Conservation (phyloP, 257 asterid genomes). For the Paulownia fortunei region DNA sequence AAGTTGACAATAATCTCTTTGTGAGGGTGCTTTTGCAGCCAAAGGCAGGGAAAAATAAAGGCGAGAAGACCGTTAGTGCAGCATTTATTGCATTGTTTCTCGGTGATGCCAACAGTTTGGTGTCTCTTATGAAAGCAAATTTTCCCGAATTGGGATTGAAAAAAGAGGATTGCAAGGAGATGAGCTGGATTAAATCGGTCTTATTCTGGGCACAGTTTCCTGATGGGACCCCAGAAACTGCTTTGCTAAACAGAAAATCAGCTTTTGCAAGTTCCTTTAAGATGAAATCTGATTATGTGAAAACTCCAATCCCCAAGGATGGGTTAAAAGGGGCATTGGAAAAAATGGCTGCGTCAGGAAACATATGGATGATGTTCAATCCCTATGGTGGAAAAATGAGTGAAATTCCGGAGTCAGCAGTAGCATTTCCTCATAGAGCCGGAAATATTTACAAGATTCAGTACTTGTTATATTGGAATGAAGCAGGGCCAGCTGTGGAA, state of each 20-base stretch:
- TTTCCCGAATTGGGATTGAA: slow-evolving; percentile 17
- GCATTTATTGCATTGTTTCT: slow-evolving; percentile 10
- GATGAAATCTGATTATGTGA: slow-evolving; percentile 36
- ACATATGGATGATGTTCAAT: slow-evolving; percentile 23
- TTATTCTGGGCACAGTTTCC: slow-evolving; percentile 33
- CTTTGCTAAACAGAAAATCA: slow-evolving; percentile 23
- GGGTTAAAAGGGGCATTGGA: slow-evolving; percentile 12
- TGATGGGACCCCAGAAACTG: slow-evolving; percentile 19
- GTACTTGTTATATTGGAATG: slow-evolving; percentile 32
- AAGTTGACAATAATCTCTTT: not conserved
- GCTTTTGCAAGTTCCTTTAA: not conserved
- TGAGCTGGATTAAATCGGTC: slow-evolving; percentile 35
- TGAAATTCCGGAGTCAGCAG: slow-evolving; percentile 15
- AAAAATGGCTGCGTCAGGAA: slow-evolving; percentile 18
- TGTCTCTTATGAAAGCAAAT: not conserved
- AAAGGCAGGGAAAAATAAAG: not conserved
- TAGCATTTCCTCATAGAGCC: slow-evolving; percentile 37
- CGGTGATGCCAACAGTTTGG: not conserved
- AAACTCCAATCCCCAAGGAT: not conserved
- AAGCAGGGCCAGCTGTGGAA: slow-evolving; percentile 19
- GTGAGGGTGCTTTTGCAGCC: not conserved
- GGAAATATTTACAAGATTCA: slow-evolving; percentile 37
- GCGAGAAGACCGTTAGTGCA: not conserved
- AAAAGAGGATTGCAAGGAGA: slow-evolving; percentile 14
- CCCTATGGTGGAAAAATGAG: slow-evolving; percentile 43